Evolutionary conservation across 1,284 basidiomycete genomes (phyloP), one percentile per base, ranked within the genome.

Genomic region (Kalmanozyma brasiliensis): DNA sequence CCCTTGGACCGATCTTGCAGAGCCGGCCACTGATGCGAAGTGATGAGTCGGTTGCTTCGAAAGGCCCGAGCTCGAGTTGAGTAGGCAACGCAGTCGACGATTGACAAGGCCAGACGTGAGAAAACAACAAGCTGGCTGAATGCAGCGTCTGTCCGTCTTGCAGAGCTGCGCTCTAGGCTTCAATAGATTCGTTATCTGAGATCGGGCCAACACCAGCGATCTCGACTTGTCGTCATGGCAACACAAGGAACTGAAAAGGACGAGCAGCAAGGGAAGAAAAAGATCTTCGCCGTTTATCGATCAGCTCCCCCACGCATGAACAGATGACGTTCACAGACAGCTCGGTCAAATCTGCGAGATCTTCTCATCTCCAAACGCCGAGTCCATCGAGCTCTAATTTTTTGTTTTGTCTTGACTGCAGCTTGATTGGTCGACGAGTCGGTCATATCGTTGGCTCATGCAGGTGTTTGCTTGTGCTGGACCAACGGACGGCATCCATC

Each of bases 221-320:
- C 26, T 29, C 26, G 26, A 29, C 7, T 11, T 29, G 26, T 20
- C 36, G 19, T 20, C 29, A 36, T 47, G 33, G n/a, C n/a, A n/a
- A n/a, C n/a, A n/a, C n/a, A n/a, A n/a, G n/a, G n/a, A n/a, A 37
- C 33, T 17, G 19, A 13, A 19, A 43, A 17, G 17, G 19, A 17
- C 4, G 42, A 32, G 3, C 17, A n/a, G n/a, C n/a, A n/a, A n/a
- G n/a, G 14, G 30, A 16, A 17, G 33, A 33, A 44, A 20, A 20
- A 32, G 14, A n/a, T 37, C 8, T 11, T 30, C 10, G 43, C 26
- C 42, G 52, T 36, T 64, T 64, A 64, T 64, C 61, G 61, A 64
- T 64, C 51, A 22, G 38, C 14, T 32, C 33, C 41, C 35, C 22
- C 44, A 24, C 42, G 35, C 58, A 34, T 44, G 37, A 49, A 24